phyloP scores from a whole-genome alignment of 495 filamentous ascomycete species.

The Aspergillus funiculosus region DNA sequence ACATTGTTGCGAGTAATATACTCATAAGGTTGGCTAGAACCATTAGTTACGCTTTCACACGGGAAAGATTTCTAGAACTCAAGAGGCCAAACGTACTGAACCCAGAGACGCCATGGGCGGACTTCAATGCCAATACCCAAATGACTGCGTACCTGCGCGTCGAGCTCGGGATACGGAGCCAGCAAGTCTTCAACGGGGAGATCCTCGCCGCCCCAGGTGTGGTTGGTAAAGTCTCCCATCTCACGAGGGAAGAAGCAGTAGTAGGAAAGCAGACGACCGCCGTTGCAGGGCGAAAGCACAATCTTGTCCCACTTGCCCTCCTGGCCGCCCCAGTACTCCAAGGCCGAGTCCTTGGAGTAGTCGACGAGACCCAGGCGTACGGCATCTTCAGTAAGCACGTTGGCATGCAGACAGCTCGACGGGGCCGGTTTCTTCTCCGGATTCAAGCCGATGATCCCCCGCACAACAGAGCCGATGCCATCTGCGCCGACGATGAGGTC shows the following conservation, averaged over 20 bases:
- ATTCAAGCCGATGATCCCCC: constrained; percentile 36
- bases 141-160: constrained; percentile 36
- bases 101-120: constrained; percentile 45
- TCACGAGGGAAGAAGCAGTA: constrained; percentile 48
- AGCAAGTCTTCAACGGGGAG: constrained; percentile 38
- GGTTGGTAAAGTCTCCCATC: constrained; percentile 35
- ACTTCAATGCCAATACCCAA: constrained; percentile 41
- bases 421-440: constrained; percentile 42
- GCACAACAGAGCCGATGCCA: constrained; percentile 42
- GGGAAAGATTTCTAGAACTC: too few relatives aligned
- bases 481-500: constrained; percentile 43
- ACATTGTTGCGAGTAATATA: constrained; percentile 28
- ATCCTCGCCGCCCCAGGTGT: constrained; percentile 37
- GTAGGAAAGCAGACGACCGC: constrained; percentile 41
- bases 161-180: constrained; percentile 40
- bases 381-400: constrained; percentile 40
- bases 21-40: constrained; percentile 33
- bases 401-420: constrained; percentile 43
- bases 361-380: constrained; percentile 37
- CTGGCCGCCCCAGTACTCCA: constrained; percentile 48
- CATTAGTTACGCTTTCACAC: constrained; percentile 11
- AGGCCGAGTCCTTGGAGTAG: constrained; percentile 38
- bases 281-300: constrained; percentile 44
- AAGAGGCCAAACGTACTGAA: constrained; percentile 38
- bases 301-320: constrained; percentile 47